Evolutionary conservation across 2,329 filamentous ascomycete genomes (phyloP).

Genomic region (Epichloe gansuensis): DNA sequence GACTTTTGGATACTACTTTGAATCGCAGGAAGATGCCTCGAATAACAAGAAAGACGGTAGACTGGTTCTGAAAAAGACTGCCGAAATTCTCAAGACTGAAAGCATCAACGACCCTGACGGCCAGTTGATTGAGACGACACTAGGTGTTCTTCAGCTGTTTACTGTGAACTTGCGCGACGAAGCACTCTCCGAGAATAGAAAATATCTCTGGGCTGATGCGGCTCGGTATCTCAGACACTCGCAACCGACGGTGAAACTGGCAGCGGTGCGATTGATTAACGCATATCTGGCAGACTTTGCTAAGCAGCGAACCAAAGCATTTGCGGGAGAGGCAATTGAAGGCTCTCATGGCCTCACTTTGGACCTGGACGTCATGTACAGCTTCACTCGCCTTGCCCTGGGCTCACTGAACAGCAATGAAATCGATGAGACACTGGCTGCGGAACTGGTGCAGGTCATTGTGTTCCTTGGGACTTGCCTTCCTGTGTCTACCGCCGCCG

Average conservation of each 20-base stretch:
- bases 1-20: constrained; percentile 72
- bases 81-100: constrained; percentile 40
- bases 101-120: constrained; percentile 44
- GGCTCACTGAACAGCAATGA: constrained; percentile 46
- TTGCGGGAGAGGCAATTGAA: constrained; percentile 41
- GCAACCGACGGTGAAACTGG: constrained; percentile 62
- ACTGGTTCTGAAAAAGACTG: constrained; percentile 43
- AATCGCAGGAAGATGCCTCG: constrained; percentile 44
- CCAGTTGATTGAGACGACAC: constrained; percentile 60
- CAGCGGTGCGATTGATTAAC: constrained; percentile 59
- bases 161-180: constrained; percentile 51
- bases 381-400: constrained; percentile 37
- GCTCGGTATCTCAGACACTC: constrained; percentile 58
- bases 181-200: constrained; percentile 46
- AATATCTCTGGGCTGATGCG: constrained; percentile 58
- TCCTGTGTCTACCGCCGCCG: constrained; percentile 24
- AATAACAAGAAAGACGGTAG: constrained; percentile 56
- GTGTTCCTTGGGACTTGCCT: constrained; percentile 61
- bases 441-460: constrained; percentile 68
- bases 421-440: constrained; percentile 61
- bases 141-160: constrained; percentile 57
- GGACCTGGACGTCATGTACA: constrained; percentile 48
- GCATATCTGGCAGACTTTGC: constrained; percentile 73
- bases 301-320: constrained; percentile 38
- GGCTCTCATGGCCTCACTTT: constrained; percentile 62